Conservation (phyloP, 805 yeast genomes). For the Ogataea nonfermentans region DNA sequence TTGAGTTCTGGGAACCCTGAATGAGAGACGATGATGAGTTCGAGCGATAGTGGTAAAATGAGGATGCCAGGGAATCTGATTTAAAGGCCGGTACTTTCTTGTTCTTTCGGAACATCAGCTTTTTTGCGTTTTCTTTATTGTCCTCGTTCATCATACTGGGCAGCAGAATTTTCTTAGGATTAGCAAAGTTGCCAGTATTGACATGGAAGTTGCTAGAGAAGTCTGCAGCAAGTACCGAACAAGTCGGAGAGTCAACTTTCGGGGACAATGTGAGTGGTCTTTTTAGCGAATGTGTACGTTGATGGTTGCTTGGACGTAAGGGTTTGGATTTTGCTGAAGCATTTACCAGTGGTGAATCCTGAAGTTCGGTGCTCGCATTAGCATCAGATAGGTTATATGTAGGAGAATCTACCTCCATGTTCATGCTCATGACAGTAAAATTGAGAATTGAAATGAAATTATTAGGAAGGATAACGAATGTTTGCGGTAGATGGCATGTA, state of each 20-base stretch:
- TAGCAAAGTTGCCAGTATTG: constrained; percentile 19
- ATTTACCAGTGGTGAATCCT: constrained; percentile 26
- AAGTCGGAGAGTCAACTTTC: constrained; percentile 41
- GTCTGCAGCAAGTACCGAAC: constrained; percentile 37
- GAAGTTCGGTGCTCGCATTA: constrained; percentile 12
- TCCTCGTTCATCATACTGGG: constrained; percentile 23
- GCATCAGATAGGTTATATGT: constrained; percentile 15
- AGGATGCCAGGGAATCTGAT: constrained; percentile 21
- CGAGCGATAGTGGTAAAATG: constrained; percentile 22
- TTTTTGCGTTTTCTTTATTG: constrained; percentile 20
- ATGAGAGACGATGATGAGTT: constrained; percentile 18
- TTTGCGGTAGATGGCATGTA: constrained; percentile 5
- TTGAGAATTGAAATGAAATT: not conserved
- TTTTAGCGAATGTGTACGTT: constrained; percentile 27
- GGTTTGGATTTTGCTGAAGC: constrained; percentile 5
- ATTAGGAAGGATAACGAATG: not conserved
- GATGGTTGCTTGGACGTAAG: constrained; percentile 15
- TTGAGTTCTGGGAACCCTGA: constrained; percentile 8
- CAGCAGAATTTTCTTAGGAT: constrained; percentile 24
- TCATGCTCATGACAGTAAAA: constrained; percentile 8
- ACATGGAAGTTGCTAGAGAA: constrained; percentile 39
- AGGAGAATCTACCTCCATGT: constrained; percentile 31
- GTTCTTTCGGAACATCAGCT: constrained; percentile 12
- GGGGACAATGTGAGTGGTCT: constrained; percentile 35
- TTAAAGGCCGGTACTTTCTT: constrained; percentile 20